These are phyloP conservation scores for Trichoderma brevicompactum DNA, from an alignment of 2,329 filamentous ascomycete species.

Conservation along the genomic window DNA sequence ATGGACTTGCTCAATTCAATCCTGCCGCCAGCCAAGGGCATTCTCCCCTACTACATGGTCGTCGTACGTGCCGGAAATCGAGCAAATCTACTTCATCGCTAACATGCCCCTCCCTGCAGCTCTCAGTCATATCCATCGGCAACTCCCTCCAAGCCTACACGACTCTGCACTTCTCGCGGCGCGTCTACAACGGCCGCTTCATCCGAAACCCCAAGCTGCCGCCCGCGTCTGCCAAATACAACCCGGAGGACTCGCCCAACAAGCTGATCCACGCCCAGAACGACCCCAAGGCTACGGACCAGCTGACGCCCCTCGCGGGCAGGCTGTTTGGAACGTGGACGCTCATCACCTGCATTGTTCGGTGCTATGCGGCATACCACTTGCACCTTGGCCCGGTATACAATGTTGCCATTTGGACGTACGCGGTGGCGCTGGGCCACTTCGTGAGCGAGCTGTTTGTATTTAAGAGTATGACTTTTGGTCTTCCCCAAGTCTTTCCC, in stretches of 20 bases:
- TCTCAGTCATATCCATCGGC: slow-evolving; percentile 78
- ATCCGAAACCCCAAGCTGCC: slow-evolving; percentile 55
- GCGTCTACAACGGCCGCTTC: slow-evolving; percentile 77
- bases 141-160: slow-evolving; percentile 85
- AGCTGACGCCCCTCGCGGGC: slow-evolving; percentile 74
- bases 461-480: slow-evolving; percentile 74
- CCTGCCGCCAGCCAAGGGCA: slow-evolving; percentile 56
- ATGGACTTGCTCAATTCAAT: slow-evolving; percentile 54
- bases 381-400: slow-evolving; percentile 74
- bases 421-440: slow-evolving; percentile 75
- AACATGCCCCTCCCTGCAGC: slow-evolving; percentile 52
- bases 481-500: slow-evolving; percentile 59
- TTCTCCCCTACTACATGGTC: slow-evolving; percentile 63
- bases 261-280: slow-evolving; percentile 54
- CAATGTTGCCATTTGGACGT: slow-evolving; percentile 80
- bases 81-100: background rate
- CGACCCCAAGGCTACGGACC: slow-evolving; percentile 55
- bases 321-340: slow-evolving; percentile 91
- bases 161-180: slow-evolving; percentile 80
- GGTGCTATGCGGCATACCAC: slow-evolving; percentile 84
- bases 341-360: slow-evolving; percentile 73
- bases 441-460: slow-evolving; percentile 81
- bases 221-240: slow-evolving; percentile 46
- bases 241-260: slow-evolving; percentile 57
- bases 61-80: slow-evolving; percentile 47